A percentile compares a stretch with the other conserved stretches of the same genome.
Evolutionary conservation across 1,139 yeast genomes (phyloP).

Genomic region (Suhomyces guaymorum): DNA sequence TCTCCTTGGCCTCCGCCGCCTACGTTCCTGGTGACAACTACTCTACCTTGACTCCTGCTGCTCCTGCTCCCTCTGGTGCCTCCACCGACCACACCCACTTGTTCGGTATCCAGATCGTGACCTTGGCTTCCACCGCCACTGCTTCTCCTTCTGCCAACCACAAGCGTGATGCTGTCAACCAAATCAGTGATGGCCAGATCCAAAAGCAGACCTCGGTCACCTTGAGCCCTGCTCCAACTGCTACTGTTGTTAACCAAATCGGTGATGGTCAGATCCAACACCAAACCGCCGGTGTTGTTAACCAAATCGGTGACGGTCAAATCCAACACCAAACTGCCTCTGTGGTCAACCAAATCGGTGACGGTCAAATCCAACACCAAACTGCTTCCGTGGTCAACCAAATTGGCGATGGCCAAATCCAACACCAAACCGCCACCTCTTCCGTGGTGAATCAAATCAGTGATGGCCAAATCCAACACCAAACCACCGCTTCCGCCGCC

Average conservation of each 20-base stretch:
- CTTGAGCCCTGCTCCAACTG: conserved; percentile 18
- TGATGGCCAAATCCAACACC: conserved; percentile 53
- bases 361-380: conserved; percentile 51
- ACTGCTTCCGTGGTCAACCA: conserved; percentile 48
- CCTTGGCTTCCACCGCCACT: conserved; percentile 20
- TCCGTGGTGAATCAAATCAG: conserved; percentile 52
- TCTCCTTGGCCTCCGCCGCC: conserved; percentile 59
- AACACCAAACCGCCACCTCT: conserved; percentile 37
- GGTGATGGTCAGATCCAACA: conserved; percentile 46
- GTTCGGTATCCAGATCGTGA: conserved; percentile 69
- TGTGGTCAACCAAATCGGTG: conserved; percentile 53
- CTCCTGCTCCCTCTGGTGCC: conserved; percentile 55
- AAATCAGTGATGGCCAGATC: conserved; percentile 30
- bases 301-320: conserved; percentile 50
- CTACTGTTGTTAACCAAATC: conserved; percentile 31
- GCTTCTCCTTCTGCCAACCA: conserved; percentile 22
- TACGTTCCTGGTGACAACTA: conserved; percentile 45
- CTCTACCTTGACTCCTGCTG: conserved; percentile 33
- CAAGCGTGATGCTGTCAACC: conserved; percentile 29
- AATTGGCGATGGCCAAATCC: conserved; percentile 46
- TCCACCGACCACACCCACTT: conserved; percentile 57
- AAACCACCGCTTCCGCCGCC: conserved; percentile 39
- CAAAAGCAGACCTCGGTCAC: conserved; percentile 25
- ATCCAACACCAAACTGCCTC: conserved; percentile 45
- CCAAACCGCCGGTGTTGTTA: conserved; percentile 35